phyloP scores from a whole-genome alignment of 2,329 filamentous ascomycete genomes.

The Coniochaeta sp. region DNA sequence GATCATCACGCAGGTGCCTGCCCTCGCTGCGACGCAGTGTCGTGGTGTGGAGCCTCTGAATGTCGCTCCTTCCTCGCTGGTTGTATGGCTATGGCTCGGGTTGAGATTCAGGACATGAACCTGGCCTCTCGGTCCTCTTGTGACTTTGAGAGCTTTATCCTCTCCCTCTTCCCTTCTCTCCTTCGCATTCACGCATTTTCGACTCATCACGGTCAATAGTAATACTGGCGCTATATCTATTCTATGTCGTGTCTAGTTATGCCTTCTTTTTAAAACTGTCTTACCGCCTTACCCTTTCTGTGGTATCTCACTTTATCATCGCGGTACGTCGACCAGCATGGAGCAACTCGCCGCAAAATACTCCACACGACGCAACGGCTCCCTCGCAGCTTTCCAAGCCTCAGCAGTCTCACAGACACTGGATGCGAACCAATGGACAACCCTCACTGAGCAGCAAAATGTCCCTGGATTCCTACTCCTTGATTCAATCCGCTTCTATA shows the following conservation, averaged over 20 bases:
- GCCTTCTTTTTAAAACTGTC: background rate
- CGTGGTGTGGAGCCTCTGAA: background rate
- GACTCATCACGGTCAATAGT: background rate
- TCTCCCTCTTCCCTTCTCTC: background rate
- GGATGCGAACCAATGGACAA: background rate
- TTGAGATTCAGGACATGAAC: background rate
- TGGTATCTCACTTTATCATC: background rate
- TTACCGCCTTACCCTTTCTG: background rate
- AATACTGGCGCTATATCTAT: background rate
- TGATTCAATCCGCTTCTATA: background rate
- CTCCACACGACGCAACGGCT: background rate
- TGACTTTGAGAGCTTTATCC: background rate
- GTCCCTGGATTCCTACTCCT: background rate
- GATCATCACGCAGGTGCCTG: background rate
- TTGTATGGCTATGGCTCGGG: background rate
- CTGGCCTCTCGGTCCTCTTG: background rate
- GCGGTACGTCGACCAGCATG: background rate
- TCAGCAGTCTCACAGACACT: background rate
- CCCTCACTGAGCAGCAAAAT: background rate
- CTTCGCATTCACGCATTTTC: background rate
- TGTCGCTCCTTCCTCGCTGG: background rate
- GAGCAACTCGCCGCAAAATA: background rate
- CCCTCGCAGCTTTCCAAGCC: background rate
- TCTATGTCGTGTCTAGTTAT: background rate
- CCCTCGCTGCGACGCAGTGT: background rate